Evolutionary conservation across 2,329 filamentous ascomycete species (phyloP), one percentile per base, ranked within the genome.

Genomic region (Talaromyces piceae): DNA sequence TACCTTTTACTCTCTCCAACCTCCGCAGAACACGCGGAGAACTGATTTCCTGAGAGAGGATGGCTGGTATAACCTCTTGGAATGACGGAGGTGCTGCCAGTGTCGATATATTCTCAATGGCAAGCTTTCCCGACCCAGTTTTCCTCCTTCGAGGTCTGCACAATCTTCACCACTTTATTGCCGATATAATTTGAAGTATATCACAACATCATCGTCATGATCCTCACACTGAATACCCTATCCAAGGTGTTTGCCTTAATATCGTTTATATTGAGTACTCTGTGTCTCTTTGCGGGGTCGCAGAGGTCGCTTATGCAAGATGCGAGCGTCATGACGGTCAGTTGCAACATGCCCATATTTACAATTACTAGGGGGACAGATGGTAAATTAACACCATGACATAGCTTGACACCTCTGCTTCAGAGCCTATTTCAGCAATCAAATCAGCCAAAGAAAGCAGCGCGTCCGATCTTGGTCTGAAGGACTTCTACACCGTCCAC

Each of bases 401-500:
- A 37, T 18, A 78, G 74, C 71, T 83, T 57, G 82, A 83, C 65
- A 78, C 77, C 20, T 80, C 79, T 3, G 73, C 73, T 37, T 67
- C 82, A 26, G 78, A 80, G 48, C 67, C 68, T 18, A 59, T 52
- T 12, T 54, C 54, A 18, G 49, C 62, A 46, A 65, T 64, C 41
- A 57, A 67, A 12, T 66, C 63, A 37, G 52, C 61, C 43, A 57
- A 50, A 25, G 52, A 60, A 47, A 61, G 69, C 47, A 62, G 79
- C 23, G 73, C 75, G 18, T 63, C 72, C 43, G 64, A 70, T 16
- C 65, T 82, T 13, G 77, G 79, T 31, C 70, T 83, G 30, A 71
- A 79, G 37, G 77, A 83, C 63, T 85, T 79, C 66, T 84, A 84
- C 68, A 77, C 74, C 18, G 71, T 77, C 13, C 80, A 85, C 62